Evolutionary conservation across 345 rosid species (phyloP), one percentile per base, ranked within the genome.

Genomic region (Bruguiera sexangula): DNA sequence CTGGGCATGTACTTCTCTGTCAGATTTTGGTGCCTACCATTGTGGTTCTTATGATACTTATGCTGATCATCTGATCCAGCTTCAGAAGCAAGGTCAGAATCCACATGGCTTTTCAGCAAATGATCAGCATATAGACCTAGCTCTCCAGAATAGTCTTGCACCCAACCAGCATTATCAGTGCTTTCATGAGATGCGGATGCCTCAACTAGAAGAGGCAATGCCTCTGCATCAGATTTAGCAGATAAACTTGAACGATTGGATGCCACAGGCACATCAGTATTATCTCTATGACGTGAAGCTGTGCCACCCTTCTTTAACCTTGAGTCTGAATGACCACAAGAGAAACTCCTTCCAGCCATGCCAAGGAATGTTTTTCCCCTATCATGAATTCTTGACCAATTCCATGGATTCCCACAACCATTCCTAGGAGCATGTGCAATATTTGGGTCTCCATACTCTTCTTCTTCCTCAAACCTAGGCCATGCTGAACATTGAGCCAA

Each of bases 381-480:
- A n/a, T 89, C 81, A 79, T 96, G 99, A 72, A 96, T 92, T 71
- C 96, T 85, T 6, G 99, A 96, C 99, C 99, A 96, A 68, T 96
- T 96, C 86, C 89, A 96, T 0, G 97, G 98, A 57, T 92, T 82
- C 53, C 99, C 99, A 76, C 99, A 96, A 51, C 96, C 93, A 65
- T 92, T 95, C 77, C 83, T 77, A 3, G 96, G 98, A 78, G 78
- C 94, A 71, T 79, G 73, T 11, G 73, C 75, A 73, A 92, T 86
- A 73, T 82, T 83, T 43, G 66, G 85, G 34, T 75, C 89, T 52
- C 75, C 81, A 67, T 76, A 75, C 29, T 79, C 89, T 62, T 76
- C 82, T 61, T 73, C 91, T 66, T 77, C 83, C 63, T 78, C 89
- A 74, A 66, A 64, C 75, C 74, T 83, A 27, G 80, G 75, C 21